Conservation (phyloP, 495 filamentous ascomycete genomes). For the Filosporella fistucella region DNA sequence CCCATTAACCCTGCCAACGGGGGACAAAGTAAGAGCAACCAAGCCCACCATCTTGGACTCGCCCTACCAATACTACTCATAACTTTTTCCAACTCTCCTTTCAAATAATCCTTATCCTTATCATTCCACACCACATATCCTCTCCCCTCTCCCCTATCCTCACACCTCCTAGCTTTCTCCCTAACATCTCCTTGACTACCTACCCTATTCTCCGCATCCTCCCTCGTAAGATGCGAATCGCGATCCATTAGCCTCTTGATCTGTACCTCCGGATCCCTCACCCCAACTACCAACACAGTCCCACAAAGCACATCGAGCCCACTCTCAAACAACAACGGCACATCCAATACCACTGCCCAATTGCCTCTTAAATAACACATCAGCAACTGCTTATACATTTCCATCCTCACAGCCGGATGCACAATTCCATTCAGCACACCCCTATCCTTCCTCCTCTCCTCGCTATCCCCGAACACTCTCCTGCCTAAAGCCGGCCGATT, state of each 20-base stretch:
- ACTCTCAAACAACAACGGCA: slow-evolving; percentile 86
- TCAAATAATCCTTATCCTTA: slow-evolving; percentile 60
- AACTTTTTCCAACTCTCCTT: slow-evolving; percentile 54
- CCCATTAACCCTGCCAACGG: slow-evolving; percentile 63
- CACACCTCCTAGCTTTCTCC: slow-evolving; percentile 70
- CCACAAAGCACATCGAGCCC: slow-evolving; percentile 77
- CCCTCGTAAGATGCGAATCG: slow-evolving; percentile 64
- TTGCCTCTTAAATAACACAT: slow-evolving; percentile 62
- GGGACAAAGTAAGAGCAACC: slow-evolving; percentile 66
- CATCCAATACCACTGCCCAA: slow-evolving; percentile 89
- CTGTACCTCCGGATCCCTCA: slow-evolving; percentile 69
- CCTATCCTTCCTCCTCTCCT: slow-evolving; percentile 60
- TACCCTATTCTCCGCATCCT: slow-evolving; percentile 82
- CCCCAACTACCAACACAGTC: slow-evolving; percentile 78
- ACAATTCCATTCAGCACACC: slow-evolving; percentile 81
- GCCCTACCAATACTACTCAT: slow-evolving; percentile 53
- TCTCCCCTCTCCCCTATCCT: slow-evolving; percentile 52
- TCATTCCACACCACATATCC: slow-evolving; percentile 91
- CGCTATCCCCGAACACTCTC: slow-evolving; percentile 74
- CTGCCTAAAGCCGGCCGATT: slow-evolving; percentile 83
- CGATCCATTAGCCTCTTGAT: slow-evolving; percentile 68
- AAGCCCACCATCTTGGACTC: slow-evolving; percentile 79
- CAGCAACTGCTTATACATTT: slow-evolving; percentile 65
- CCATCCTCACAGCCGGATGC: slow-evolving; percentile 77
- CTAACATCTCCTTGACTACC: slow-evolving; percentile 76